Evolutionary conservation across 2,329 filamentous ascomycete species (phyloP).

Genomic region (Nemania serpens): DNA sequence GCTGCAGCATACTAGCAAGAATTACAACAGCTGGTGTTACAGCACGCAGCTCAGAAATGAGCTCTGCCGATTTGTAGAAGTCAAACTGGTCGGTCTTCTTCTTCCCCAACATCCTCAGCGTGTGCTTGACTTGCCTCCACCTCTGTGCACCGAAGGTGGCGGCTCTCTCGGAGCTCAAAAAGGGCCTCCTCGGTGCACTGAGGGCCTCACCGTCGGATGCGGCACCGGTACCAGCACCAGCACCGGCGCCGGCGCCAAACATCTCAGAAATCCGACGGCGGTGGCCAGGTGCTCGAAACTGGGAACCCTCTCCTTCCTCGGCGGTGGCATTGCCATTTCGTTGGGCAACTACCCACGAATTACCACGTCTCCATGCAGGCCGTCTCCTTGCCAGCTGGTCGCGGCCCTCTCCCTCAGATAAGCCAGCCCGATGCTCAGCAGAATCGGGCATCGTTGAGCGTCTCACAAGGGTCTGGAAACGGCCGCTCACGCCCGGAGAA

Average conservation of each 20-base stretch:
- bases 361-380: conserved; percentile 62
- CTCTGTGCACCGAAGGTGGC: conserved; percentile 78
- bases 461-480: conserved; percentile 62
- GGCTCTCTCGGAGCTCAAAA: conserved; percentile 68
- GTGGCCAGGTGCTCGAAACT: conserved; percentile 63
- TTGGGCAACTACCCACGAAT: conserved; percentile 59
- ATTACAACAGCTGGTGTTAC: conserved; percentile 93
- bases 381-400: conserved; percentile 60
- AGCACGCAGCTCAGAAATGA: conserved; percentile 92
- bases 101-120: conserved; percentile 72
- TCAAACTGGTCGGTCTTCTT: conserved; percentile 89
- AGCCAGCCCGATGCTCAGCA: conserved; percentile 62
- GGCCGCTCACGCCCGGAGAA: conserved; percentile 48
- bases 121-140: conserved; percentile 93
- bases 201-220: conserved; percentile 66
- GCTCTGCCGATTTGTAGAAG: conserved; percentile 91
- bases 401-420: conserved; percentile 77
- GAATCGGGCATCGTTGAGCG: conserved; percentile 69
- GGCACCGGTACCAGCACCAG: conserved; percentile 68
- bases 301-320: conserved; percentile 58
- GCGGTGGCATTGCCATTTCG: conserved; percentile 54
- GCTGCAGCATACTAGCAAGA: conserved; percentile 95
- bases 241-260: conserved; percentile 68
- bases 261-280: conserved; percentile 67
- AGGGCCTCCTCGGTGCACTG: conserved; percentile 56